Evolutionary conservation across 2,329 filamentous ascomycete species (phyloP).

Genomic region (Colletotrichum chrysophilum): DNA sequence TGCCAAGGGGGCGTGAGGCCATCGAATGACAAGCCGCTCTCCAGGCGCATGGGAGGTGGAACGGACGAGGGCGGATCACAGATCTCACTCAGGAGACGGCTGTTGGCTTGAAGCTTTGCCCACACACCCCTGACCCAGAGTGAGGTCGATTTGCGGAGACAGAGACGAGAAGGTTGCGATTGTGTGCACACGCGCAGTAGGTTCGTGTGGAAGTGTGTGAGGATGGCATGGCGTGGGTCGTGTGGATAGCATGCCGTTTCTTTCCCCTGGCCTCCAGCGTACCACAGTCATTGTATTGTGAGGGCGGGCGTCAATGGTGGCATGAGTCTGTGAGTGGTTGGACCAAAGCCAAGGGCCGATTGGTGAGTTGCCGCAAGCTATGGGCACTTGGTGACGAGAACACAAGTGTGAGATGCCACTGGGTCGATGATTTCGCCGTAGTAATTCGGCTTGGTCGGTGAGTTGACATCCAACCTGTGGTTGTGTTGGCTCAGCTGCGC

Average conservation of each 20-base stretch:
- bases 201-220: background rate
- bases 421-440: background rate
- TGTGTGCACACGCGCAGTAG: background rate
- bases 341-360: background rate
- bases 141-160: background rate
- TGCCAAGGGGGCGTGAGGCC: background rate
- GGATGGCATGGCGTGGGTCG: background rate
- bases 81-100: constrained; percentile 13
- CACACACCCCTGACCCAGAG: background rate
- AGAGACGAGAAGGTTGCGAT: background rate
- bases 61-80: constrained; percentile 17
- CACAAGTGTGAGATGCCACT: background rate
- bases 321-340: background rate
- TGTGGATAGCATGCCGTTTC: background rate
- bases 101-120: constrained; percentile 17
- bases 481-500: background rate
- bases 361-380: background rate
- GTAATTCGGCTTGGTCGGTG: background rate
- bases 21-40: constrained; percentile 17
- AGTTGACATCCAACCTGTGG: background rate
- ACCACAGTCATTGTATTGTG: background rate
- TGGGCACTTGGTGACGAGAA: background rate
- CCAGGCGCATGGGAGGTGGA: constrained; percentile 17
- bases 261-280: background rate
- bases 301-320: background rate